A percentile compares a stretch with the other conserved stretches of the same genome.
Evolutionary conservation across 495 filamentous ascomycete species (phyloP).

Genomic region (Lasiosphaeria miniovina): DNA sequence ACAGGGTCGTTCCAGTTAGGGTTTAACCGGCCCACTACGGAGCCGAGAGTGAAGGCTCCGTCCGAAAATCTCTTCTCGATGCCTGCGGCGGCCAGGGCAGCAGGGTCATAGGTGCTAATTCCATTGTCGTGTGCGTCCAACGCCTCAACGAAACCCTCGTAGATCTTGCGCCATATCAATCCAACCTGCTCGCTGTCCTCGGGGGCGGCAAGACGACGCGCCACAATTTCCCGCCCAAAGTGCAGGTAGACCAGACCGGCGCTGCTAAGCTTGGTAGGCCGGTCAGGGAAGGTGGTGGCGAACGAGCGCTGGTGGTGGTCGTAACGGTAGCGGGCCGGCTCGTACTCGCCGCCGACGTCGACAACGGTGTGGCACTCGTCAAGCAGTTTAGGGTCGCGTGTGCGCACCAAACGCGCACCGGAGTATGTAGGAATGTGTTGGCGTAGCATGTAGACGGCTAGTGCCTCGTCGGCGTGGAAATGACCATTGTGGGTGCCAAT

Average conservation of each 20-base stretch:
- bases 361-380: conserved; percentile 88
- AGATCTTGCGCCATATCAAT: conserved; percentile 82
- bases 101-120: conserved; percentile 72
- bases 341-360: conserved; percentile 90
- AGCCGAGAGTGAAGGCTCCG: conserved; percentile 76
- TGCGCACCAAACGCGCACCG: conserved; percentile 72
- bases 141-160: conserved; percentile 90
- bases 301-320: conserved; percentile 98
- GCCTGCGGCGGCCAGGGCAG: conserved; percentile 58
- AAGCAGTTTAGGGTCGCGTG: conserved; percentile 76
- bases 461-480: conserved; percentile 98
- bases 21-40: conserved; percentile 82
- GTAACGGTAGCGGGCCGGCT: conserved; percentile 70
- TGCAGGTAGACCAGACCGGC: conserved; percentile 95
- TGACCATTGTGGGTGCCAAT: conserved; percentile 96
- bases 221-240: conserved; percentile 81
- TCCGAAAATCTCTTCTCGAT: conserved; percentile 77
- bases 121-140: conserved; percentile 98
- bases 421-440: conserved; percentile 75
- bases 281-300: conserved; percentile 68
- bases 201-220: conserved; percentile 51
- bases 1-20: conserved; percentile 59
- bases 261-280: conserved; percentile 82
- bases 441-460: conserved; percentile 95
- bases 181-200: conserved; percentile 63